phyloP scores from a whole-genome alignment of 2,329 filamentous ascomycete species.

The Penicillium aurantiogriseum region DNA sequence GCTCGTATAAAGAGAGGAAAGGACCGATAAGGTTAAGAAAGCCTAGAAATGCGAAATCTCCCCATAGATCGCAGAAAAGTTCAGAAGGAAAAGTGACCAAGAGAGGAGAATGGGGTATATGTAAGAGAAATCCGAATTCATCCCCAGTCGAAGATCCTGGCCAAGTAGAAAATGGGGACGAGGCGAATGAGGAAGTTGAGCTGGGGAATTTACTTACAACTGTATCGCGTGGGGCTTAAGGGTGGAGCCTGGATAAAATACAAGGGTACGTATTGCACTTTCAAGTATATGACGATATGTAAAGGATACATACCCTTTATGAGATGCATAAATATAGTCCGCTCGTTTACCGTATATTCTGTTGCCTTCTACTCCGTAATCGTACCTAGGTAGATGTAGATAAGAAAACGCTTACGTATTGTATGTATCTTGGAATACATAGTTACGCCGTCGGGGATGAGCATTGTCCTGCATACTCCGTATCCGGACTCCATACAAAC shows the following conservation, averaged over 20 bases:
- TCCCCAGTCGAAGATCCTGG: background rate
- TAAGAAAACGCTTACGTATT: background rate
- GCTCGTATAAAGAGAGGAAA: background rate
- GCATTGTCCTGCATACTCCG: background rate
- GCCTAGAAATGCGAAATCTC: background rate
- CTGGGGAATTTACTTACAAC: background rate
- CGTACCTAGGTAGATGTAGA: too few species aligned
- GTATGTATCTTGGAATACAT: background rate
- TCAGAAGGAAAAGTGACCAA: background rate
- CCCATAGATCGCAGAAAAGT: background rate
- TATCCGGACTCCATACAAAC: background rate
- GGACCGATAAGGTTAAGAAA: background rate
- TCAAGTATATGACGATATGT: background rate
- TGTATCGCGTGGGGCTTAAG: too few species aligned
- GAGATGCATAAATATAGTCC: background rate
- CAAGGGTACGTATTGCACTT: background rate
- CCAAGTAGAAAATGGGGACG: background rate
- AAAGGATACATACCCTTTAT: background rate
- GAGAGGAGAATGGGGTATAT: conserved; percentile 4
- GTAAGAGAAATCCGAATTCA: conserved; percentile 5
- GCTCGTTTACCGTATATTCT: background rate
- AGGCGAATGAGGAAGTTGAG: background rate
- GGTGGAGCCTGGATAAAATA: background rate
- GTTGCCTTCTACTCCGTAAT: too few species aligned
- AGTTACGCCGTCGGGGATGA: background rate